A percentile compares a stretch with the other conserved stretches of the same genome.
Evolutionary conservation across 2,329 filamentous ascomycete genomes (phyloP).

Genomic region (Epichloe sp.): DNA sequence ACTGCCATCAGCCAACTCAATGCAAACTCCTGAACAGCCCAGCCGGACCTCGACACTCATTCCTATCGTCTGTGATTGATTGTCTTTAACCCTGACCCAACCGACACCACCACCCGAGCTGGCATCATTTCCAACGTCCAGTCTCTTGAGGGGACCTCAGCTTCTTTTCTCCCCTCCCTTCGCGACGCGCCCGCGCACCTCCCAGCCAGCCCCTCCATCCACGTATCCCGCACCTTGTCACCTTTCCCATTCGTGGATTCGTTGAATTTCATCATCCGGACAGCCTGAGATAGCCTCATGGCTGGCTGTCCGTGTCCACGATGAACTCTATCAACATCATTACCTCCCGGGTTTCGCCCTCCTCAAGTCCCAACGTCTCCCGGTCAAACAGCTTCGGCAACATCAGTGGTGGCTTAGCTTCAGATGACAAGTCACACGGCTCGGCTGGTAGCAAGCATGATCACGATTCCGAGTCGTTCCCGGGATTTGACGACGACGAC

Average conservation of each 20-base stretch:
- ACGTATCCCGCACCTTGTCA: neutral
- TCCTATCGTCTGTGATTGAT: neutral
- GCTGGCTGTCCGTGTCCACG: slow-evolving; percentile 41
- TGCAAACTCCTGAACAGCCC: neutral
- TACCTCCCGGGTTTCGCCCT: slow-evolving; percentile 64
- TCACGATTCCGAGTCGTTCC: slow-evolving; percentile 23
- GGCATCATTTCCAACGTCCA: slow-evolving; percentile 2
- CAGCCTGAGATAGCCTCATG: slow-evolving; percentile 28
- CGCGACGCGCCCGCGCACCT: slow-evolving; percentile 1
- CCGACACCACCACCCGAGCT: neutral
- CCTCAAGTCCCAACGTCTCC: slow-evolving; percentile 41
- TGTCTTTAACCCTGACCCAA: neutral
- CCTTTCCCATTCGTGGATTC: neutral
- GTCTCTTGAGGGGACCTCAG: neutral
- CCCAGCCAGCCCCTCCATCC: neutral
- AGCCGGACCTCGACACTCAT: neutral
- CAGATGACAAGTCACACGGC: slow-evolving; percentile 24
- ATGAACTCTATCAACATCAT: slow-evolving; percentile 98
- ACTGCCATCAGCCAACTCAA: neutral
- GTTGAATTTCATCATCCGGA: neutral
- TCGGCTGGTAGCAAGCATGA: slow-evolving; percentile 23
- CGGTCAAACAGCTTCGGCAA: slow-evolving; percentile 48
- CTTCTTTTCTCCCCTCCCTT: neutral
- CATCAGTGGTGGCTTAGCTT: slow-evolving; percentile 32
- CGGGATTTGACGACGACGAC: slow-evolving; percentile 22